These are phyloP conservation scores for Mycena metata DNA, from an alignment of 768 basidiomycete genomes.

Conservation along the genomic window DNA sequence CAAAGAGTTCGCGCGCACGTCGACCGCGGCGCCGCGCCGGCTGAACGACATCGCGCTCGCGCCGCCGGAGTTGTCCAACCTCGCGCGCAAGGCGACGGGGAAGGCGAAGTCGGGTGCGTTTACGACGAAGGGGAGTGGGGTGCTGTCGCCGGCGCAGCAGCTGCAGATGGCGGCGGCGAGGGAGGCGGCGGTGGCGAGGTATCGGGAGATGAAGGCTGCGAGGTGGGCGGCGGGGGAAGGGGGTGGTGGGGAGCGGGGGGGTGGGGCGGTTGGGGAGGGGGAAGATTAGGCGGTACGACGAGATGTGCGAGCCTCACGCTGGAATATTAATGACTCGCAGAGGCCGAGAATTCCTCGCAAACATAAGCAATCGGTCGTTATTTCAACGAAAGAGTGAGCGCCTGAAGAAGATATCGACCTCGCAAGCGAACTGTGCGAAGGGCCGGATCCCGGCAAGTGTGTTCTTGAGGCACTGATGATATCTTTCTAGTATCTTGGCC, in stretches of 20 bases:
- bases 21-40: conserved; percentile 62
- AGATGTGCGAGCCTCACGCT: no score
- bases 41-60: conserved; percentile 80
- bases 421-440: no score
- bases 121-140: conserved; percentile 46
- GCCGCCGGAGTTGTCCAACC: conserved; percentile 72
- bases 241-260: conserved; percentile 8
- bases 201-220: conserved; percentile 72
- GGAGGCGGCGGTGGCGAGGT: conserved; percentile 71
- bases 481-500: no score
- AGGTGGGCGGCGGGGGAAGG: conserved; percentile 42
- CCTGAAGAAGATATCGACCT: no score
- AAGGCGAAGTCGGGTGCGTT: not conserved
- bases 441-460: no score
- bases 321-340: no score
- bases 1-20: conserved; percentile 45
- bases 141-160: conserved; percentile 82
- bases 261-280: conserved; percentile 17
- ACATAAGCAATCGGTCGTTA: no score
- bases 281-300: not conserved
- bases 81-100: conserved; percentile 61
- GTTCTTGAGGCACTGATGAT: no score
- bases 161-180: conserved; percentile 83
- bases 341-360: no score
- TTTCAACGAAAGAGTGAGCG: no score